phyloP scores from a whole-genome alignment of 73 alveolate species.

The Stentor roeselii region DNA sequence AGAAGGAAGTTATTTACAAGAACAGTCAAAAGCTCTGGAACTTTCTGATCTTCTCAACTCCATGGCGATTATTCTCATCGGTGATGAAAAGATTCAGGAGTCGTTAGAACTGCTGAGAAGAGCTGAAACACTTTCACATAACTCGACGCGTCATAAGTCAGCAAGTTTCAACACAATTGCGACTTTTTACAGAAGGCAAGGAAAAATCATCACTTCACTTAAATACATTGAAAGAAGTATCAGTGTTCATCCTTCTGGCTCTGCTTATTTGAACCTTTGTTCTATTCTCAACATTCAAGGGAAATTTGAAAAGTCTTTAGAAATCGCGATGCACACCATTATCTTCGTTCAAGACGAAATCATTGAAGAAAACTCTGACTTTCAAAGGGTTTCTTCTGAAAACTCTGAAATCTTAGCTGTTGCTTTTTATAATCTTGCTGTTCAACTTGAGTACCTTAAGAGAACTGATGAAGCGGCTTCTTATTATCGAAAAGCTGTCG shows the following conservation, averaged over 20 bases:
- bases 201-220: neutral
- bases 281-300: neutral
- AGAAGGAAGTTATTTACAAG: too few relatives aligned
- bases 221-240: neutral
- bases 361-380: neutral
- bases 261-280: neutral
- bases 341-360: neutral
- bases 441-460: constrained; percentile 9
- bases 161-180: neutral
- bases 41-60: neutral
- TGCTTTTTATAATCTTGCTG: neutral
- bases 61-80: neutral
- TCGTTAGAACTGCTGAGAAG: neutral
- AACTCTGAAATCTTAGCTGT: neutral
- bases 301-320: neutral
- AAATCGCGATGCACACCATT: neutral
- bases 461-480: neutral
- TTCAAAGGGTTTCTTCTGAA: too few relatives aligned
- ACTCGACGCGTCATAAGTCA: neutral
- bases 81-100: neutral
- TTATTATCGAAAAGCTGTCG: neutral
- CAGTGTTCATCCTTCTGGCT: neutral
- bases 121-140: neutral
- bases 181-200: neutral
- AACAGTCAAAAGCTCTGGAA: too few relatives aligned